A percentile compares a stretch with the other conserved stretches of the same genome.
These are phyloP conservation scores for Xylaria nigripes DNA, from an alignment of 495 filamentous ascomycete species.

Conservation along the genomic window DNA sequence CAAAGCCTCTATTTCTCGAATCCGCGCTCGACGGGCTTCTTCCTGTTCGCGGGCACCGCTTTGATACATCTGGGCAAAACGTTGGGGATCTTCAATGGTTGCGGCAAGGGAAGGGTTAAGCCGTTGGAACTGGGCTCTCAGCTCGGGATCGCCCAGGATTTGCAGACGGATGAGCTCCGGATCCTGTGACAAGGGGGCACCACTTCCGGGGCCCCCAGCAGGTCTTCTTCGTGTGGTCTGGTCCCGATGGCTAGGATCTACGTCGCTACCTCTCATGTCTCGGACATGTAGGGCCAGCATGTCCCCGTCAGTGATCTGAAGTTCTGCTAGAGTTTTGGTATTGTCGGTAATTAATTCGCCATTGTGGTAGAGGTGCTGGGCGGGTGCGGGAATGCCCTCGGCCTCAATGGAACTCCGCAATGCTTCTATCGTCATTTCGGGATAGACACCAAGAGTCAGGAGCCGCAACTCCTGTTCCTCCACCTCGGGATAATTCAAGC, in stretches of 20 bases:
- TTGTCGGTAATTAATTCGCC: constrained; percentile 72
- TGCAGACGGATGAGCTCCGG: constrained; percentile 76
- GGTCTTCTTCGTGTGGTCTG: constrained; percentile 20
- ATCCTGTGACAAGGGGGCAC: constrained; percentile 40
- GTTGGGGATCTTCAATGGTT: constrained; percentile 66
- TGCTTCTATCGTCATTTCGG: constrained; percentile 75
- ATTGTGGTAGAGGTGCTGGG: constrained; percentile 81
- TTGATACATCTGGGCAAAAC: constrained; percentile 62
- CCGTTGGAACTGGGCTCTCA: constrained; percentile 58
- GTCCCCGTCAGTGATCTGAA: constrained; percentile 80
- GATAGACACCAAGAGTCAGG: constrained; percentile 72
- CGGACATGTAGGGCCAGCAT: constrained; percentile 82
- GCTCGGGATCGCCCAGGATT: constrained; percentile 67
- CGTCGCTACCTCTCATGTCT: constrained; percentile 39
- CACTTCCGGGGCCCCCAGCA: constrained; percentile 23
- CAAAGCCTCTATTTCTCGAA: constrained; percentile 64
- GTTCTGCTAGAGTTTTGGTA: constrained; percentile 67
- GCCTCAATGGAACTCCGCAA: constrained; percentile 75
- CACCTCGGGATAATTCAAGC: constrained; percentile 61
- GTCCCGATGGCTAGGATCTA: constrained; percentile 25
- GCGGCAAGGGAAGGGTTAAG: constrained; percentile 67
- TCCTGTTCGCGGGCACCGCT: constrained; percentile 58
- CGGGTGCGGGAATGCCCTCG: constrained; percentile 45
- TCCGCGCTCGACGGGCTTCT: constrained; percentile 62
- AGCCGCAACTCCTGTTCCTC: constrained; percentile 61